Evolutionary conservation across 2,329 filamentous ascomycete species (phyloP).

Genomic region (Trichothecium roseum): DNA sequence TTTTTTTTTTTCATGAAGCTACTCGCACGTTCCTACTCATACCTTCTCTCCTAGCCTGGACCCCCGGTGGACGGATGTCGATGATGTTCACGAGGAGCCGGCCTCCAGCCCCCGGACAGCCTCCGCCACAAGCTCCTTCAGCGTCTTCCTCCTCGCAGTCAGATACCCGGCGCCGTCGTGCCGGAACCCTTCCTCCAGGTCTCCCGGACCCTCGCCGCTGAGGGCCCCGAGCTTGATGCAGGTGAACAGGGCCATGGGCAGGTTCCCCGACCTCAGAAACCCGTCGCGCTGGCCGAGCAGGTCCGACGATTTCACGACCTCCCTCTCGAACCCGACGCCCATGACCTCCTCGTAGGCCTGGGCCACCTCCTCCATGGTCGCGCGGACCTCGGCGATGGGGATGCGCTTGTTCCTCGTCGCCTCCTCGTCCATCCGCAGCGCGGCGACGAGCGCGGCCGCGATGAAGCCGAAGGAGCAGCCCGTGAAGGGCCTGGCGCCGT

Average conservation of each 20-base stretch:
- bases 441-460: neutral
- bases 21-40: no score
- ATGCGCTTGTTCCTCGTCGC: conserved; percentile 5
- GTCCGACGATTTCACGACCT: neutral
- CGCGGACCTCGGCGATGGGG: conserved; percentile 1
- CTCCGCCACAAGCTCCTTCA: no score
- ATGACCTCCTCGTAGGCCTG: neutral
- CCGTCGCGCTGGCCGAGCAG: neutral
- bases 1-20: no score
- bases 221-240: neutral
- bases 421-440: conserved; percentile 5
- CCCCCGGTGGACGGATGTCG: no score
- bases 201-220: neutral
- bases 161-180: neutral
- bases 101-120: neutral
- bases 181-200: neutral
- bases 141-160: neutral
- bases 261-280: neutral
- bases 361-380: conserved; percentile 1
- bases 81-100: no score
- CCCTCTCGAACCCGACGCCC: neutral
- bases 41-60: no score
- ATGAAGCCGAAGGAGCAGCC: conserved; percentile 2
- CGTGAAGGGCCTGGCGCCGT: neutral
- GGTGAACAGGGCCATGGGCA: neutral